Base-by-base conservation (phyloP, 768 basidiomycete species). In the Termitomyces sp. region DNA sequence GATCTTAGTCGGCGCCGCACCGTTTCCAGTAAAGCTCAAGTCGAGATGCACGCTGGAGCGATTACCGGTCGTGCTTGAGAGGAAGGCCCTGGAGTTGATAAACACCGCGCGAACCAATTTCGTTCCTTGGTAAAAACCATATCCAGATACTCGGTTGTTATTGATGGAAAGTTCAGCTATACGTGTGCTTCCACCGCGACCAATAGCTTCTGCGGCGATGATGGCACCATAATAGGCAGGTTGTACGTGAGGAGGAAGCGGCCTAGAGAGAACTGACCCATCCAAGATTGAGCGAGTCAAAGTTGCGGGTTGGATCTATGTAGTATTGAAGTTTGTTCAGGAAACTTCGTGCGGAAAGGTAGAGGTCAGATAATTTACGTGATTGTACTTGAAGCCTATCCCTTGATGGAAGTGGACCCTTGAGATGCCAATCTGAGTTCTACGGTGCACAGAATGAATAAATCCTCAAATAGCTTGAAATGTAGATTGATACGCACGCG, bases 361-460 rank as follows among this genome's bases (percentile, higher is more conserved):
- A 33, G n/a, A 23, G 12, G 23, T 14, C 2, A 28, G 13, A 10
- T 41, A 10, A 59, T 70, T 56, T 50, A 87, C 87, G 56, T 87
- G 72, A 67, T 83, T 86, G 65, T 89, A 89, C 70, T 89, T 89
- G 72, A 79, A 89, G 1, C 87, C 88, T 57, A 89, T 75, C 18
- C 87, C 87, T 61, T 85, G 77, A 67, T 89, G 86, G 76, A 86
- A 88, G 72, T 80, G 83, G 16, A 85, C 61, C 55, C 79, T 74
- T 23, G 78, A 76, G 36, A 86, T 79, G 3, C 82, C 82, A 16
- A 85, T 69, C 61, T 67, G 66, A 18, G 61, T 61, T 26, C 66
- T 67, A 47, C 36, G 35, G 23, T 33, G 16, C 13, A 46, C 20
- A n/a, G 33, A 20, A 49, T 38, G 12, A 59, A 38, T 20, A 40